Evolutionary conservation across 305 asterid species (phyloP).

Genomic region (Rubia balearica): DNA sequence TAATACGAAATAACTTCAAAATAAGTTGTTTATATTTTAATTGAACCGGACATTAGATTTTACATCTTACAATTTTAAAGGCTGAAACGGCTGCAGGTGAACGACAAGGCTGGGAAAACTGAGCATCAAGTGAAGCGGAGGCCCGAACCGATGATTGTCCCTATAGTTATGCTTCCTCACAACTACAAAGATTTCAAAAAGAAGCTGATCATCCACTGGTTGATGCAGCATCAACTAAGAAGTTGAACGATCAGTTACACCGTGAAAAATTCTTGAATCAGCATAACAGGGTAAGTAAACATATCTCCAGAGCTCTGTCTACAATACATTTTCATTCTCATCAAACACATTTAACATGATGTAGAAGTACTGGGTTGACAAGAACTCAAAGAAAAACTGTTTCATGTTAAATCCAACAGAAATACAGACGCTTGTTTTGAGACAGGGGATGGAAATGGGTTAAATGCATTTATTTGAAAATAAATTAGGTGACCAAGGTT

Average conservation of each 20-base stretch:
- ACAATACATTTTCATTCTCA: background rate
- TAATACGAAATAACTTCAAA: no score
- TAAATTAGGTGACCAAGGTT: no score
- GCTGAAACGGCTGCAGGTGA: no score
- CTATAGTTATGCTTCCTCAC: conserved; percentile 41
- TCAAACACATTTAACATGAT: conserved; percentile 12
- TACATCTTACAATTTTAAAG: no score
- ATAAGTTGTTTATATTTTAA: no score
- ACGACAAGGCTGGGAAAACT: background rate
- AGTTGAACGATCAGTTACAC: conserved; percentile 45
- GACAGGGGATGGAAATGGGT: no score
- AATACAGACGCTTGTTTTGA: no score
- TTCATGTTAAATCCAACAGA: conserved; percentile 57
- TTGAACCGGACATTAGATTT: no score
- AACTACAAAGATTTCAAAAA: conserved; percentile 44
- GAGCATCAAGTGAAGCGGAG: conserved; percentile 25
- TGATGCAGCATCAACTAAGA: conserved; percentile 39
- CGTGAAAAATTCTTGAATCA: conserved; percentile 59
- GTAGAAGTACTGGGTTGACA: conserved; percentile 65
- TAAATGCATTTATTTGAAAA: no score
- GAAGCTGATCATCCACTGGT: conserved; percentile 44
- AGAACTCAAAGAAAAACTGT: conserved; percentile 44
- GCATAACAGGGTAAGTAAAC: conserved; percentile 48
- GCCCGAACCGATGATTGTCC: conserved; percentile 8
- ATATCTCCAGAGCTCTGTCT: background rate